Evolutionary conservation across 2,329 filamentous ascomycete genomes (phyloP).

Genomic region (Fusarium chaquense): DNA sequence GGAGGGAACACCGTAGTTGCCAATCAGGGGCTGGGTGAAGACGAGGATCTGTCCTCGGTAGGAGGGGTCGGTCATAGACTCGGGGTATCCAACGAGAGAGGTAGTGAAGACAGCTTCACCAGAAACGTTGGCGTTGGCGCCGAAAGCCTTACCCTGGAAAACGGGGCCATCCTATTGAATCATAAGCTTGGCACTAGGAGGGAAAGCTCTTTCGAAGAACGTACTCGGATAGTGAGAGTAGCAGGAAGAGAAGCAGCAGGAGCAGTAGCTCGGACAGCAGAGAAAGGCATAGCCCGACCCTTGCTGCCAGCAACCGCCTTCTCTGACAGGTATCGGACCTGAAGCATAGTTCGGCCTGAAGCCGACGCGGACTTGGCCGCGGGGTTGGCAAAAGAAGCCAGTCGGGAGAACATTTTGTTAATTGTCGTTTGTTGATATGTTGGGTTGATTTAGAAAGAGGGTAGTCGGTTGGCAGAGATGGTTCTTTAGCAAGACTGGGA

Average conservation of each 20-base stretch:
- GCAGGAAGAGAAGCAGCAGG: slow-evolving; percentile 72
- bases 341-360: slow-evolving; percentile 55
- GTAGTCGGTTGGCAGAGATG: slow-evolving; percentile 31
- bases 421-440: slow-evolving; percentile 26
- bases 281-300: slow-evolving; percentile 74
- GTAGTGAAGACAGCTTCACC: slow-evolving; percentile 99
- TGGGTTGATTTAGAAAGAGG: slow-evolving; percentile 16
- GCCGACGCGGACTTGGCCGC: slow-evolving; percentile 59
- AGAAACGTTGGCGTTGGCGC: slow-evolving; percentile 95
- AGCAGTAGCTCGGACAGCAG: slow-evolving; percentile 69
- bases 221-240: slow-evolving; percentile 92
- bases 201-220: slow-evolving; percentile 46
- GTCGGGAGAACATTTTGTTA: slow-evolving; percentile 69
- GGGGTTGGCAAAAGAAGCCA: slow-evolving; percentile 67
- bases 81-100: slow-evolving; percentile 96
- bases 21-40: slow-evolving; percentile 97
- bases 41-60: slow-evolving; percentile 96
- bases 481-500: slow-evolving; percentile 51
- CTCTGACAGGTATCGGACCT: slow-evolving; percentile 53
- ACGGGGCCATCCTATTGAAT: slow-evolving; percentile 83
- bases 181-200: slow-evolving; percentile 15
- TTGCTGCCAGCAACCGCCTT: slow-evolving; percentile 72
- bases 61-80: slow-evolving; percentile 90
- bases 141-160: slow-evolving; percentile 96
- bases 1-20: slow-evolving; percentile 97